Percentiles rank a stretch among this genome's conserved stretches.
Evolutionary conservation across 208 protist species (phyloP).

Genomic region (Trypanosoma boissoni): DNA sequence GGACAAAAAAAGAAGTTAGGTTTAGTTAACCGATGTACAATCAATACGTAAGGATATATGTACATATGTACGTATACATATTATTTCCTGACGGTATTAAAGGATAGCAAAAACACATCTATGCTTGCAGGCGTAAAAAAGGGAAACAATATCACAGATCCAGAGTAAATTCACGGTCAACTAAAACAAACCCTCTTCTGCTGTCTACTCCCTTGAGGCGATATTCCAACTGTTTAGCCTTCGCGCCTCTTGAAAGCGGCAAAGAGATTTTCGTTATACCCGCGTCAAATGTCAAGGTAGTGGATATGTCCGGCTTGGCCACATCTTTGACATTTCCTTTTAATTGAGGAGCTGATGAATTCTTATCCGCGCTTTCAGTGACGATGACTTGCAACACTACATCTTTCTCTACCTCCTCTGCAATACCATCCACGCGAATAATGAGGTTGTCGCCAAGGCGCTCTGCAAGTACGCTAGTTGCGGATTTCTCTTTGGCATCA

Average conservation of each 20-base stretch:
- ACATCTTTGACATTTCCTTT: background rate
- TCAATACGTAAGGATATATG: too few relatives aligned
- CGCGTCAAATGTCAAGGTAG: conserved; percentile 59
- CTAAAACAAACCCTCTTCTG: conserved; percentile 38
- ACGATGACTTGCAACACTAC: conserved; percentile 50
- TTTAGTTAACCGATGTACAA: too few relatives aligned
- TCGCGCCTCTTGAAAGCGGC: conserved; percentile 23
- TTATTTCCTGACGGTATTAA: too few relatives aligned
- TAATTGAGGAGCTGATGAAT: conserved; percentile 9
- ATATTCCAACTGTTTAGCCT: conserved; percentile 15
- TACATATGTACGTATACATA: too few relatives aligned
- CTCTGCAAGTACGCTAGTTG: conserved; percentile 44
- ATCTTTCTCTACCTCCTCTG: conserved; percentile 19
- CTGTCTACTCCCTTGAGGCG: conserved; percentile 59
- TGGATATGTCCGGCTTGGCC: background rate
- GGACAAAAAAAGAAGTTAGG: too few relatives aligned
- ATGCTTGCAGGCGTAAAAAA: background rate
- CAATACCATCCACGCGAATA: conserved; percentile 50
- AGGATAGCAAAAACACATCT: background rate
- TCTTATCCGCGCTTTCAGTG: background rate
- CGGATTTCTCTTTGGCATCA: conserved; percentile 49
- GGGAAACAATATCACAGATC: background rate
- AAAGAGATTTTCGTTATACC: conserved; percentile 46
- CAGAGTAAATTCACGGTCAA: conserved; percentile 36
- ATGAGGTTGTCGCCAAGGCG: conserved; percentile 16